Base-by-base conservation (phyloP, 768 basidiomycete genomes). In the Pleurotus sapidus region DNA sequence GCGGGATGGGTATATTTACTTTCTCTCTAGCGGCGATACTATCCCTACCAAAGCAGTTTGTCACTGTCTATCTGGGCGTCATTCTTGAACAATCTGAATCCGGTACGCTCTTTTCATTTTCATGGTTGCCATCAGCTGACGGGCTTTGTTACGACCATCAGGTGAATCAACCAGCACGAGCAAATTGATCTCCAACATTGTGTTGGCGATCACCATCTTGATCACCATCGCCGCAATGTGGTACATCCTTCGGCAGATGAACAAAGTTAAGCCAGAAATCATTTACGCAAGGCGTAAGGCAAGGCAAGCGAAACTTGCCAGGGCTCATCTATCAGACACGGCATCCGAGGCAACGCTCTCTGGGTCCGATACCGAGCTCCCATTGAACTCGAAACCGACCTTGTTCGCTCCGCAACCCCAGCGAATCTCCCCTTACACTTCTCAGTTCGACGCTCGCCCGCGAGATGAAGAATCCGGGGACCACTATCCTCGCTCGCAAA, bases 21-120 rank as follows among this genome's bases (percentile, higher is more conserved):
- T 97, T 95, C 70, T 75, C 83, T 50, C 59, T 91, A 5, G 93
- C 95, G 20, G 89, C 93, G 3, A 72, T 94, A 62, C 74, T 95
- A 15, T 91, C 92, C 17, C 71, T 93, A 66, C 94, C 94, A 5
- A 95, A 95, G 67, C 94, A 97, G 69, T 88, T 97, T 63, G 82
- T 93, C 62, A 91, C 89, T 6, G 95, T 97, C 11, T 97, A 97
- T 66, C 80, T 95, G 14, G 94, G 94, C 37, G 92, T 91, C 27
- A 76, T 90, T 25, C 68, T 92, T n/a, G 83, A 88, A 60, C 73
- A 81, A 55, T 74, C 79, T 3, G 70, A 63, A 5, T 72, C 65
- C 18, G 77, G 75, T 74, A 6, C 24, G 68, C 45, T 53, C 17
- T 54, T 14, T 57, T 51, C 40, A 40, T 69, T 66, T 34, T 46